phyloP scores from a whole-genome alignment of 139 green algal genomes.

The Chlamydomonas sp. region DNA sequence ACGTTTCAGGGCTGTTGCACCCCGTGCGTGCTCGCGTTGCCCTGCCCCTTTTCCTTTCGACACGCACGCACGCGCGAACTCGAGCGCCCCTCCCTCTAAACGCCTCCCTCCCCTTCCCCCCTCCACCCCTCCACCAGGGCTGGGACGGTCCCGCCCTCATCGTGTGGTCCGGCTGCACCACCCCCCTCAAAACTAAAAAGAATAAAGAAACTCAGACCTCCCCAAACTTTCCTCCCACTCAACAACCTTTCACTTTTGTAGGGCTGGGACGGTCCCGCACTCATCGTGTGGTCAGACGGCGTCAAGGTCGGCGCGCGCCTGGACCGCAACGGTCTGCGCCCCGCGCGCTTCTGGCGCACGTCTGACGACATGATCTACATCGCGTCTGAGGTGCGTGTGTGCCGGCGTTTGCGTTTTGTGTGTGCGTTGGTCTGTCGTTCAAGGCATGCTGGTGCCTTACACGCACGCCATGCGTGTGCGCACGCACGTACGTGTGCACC shows the following conservation, averaged over 20 bases:
- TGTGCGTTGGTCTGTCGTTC: not conserved
- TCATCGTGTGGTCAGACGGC: slow-evolving; percentile 96
- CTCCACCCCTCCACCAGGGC: no score
- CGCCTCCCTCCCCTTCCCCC: no score
- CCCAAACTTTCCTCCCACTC: no score
- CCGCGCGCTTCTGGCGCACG: slow-evolving; percentile 94
- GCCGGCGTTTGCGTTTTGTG: not conserved
- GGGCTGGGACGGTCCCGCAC: slow-evolving; percentile 95
- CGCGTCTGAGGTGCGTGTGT: slow-evolving; percentile 77
- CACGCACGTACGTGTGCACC: not conserved
- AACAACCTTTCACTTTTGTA: no score
- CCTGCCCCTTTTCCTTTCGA: no score
- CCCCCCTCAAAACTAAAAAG: no score
- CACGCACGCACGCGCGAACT: no score
- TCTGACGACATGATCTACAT: slow-evolving; percentile 94
- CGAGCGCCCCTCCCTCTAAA: no score
- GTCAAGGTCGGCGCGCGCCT: slow-evolving; percentile 82
- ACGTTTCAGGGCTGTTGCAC: no score
- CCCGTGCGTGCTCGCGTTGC: no score
- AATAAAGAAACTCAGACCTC: no score
- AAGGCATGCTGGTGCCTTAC: no score
- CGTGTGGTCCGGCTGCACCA: slow-evolving; percentile 91
- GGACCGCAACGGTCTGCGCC: slow-evolving; percentile 96
- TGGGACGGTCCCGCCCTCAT: slow-evolving; percentile 98
- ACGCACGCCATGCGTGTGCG: not conserved